Percentiles rank a stretch among this genome's conserved stretches.
Conservation (phyloP, 2,329 filamentous ascomycete species). For the Colletotrichum australisinense region DNA sequence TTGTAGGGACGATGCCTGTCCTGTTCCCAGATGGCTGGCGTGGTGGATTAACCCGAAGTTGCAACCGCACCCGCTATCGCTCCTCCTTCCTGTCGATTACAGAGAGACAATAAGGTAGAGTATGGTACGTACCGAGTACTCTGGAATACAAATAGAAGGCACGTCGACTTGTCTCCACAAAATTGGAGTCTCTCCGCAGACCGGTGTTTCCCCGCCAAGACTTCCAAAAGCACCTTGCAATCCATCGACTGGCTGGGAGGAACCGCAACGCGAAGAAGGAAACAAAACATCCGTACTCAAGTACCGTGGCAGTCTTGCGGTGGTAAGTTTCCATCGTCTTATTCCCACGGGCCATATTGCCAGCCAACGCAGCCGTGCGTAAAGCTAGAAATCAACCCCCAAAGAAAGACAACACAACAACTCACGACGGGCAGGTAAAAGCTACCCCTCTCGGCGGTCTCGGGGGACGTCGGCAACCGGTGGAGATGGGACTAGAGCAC, state of each 20-base stretch:
- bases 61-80: conserved; percentile 9
- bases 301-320: background rate
- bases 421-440: background rate
- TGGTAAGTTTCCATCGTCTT: conserved; percentile 1
- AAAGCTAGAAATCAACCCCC: background rate
- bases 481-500: conserved; percentile 2
- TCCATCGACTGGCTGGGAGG: conserved; percentile 21
- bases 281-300: conserved; percentile 1
- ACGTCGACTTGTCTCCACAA: background rate
- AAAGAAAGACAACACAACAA: background rate
- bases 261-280: conserved; percentile 4
- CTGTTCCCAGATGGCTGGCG: conserved; percentile 6
- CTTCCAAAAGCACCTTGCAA: conserved; percentile 9
- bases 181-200: conserved; percentile 13
- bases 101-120: background rate
- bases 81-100: background rate
- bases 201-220: conserved; percentile 27
- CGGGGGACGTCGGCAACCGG: conserved; percentile 25
- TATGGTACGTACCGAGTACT: conserved; percentile 11
- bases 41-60: conserved; percentile 10
- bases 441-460: conserved; percentile 16
- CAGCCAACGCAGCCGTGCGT: conserved; percentile 5
- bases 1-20: conserved; percentile 5
- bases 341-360: background rate
- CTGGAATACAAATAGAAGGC: conserved; percentile 2